Conservation (phyloP, 768 basidiomycete genomes). For the Suillus americanus region DNA sequence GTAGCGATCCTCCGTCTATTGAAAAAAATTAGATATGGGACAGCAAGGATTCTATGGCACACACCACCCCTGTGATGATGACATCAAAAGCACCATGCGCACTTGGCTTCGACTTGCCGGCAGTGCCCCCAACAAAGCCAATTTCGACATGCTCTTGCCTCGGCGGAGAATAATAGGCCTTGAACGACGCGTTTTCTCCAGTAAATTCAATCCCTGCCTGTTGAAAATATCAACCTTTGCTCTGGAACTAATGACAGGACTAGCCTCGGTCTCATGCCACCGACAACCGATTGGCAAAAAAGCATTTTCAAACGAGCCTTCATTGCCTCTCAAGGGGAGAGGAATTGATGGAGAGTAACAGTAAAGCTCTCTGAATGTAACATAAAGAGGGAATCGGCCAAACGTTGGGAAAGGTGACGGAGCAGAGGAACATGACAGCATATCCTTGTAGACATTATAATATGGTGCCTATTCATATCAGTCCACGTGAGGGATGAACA, state of each 20-base stretch:
- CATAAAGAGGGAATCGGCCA: slow-evolving; percentile 46
- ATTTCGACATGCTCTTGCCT: slow-evolving; percentile 19
- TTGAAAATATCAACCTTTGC: neutral
- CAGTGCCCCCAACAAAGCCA: slow-evolving; percentile 6
- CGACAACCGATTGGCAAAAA: slow-evolving; percentile 45
- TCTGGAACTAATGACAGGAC: neutral
- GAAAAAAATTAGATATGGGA: slow-evolving; percentile 6
- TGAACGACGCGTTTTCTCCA: slow-evolving; percentile 36
- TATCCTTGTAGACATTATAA: slow-evolving; percentile 37
- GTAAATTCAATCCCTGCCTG: slow-evolving; percentile 31
- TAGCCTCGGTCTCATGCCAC: slow-evolving; percentile 34
- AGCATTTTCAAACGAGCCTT: slow-evolving; percentile 40
- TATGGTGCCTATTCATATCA: slow-evolving; percentile 36
- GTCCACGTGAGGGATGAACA: neutral
- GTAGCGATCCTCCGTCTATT: slow-evolving; percentile 47
- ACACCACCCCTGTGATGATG: slow-evolving; percentile 53
- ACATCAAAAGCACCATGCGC: slow-evolving; percentile 39
- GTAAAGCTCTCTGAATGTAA: slow-evolving; percentile 50
- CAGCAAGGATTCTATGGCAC: slow-evolving; percentile 16
- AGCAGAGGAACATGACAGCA: slow-evolving; percentile 33
- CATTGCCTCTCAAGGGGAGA: slow-evolving; percentile 35
- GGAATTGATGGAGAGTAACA: slow-evolving; percentile 33
- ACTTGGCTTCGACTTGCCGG: neutral
- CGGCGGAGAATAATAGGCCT: slow-evolving; percentile 40
- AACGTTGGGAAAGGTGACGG: slow-evolving; percentile 37